Percentiles rank a stretch among this genome's conserved stretches.
Evolutionary conservation across 352 stramenopile genomes (phyloP).

Genomic region (Poterioochromonas sp.): DNA sequence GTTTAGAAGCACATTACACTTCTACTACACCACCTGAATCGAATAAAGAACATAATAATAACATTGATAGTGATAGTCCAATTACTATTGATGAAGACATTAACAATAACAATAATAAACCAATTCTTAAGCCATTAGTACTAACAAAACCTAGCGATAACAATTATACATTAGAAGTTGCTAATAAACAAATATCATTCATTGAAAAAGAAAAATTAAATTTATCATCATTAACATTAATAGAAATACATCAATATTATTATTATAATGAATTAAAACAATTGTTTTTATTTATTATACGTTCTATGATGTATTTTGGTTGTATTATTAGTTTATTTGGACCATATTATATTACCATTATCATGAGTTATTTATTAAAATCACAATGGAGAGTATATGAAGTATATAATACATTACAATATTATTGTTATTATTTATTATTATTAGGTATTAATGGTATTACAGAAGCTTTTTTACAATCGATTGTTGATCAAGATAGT

Average conservation of each 20-base stretch:
- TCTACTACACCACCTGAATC: too few relatives aligned
- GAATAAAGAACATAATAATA: too few relatives aligned
- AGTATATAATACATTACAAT: neutral
- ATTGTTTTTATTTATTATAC: neutral
- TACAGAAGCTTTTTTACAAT: conserved; percentile 13
- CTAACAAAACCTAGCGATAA: too few relatives aligned
- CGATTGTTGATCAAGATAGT: neutral
- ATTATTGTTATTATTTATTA: conserved; percentile 7
- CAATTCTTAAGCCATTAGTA: too few relatives aligned
- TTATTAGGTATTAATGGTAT: conserved; percentile 8
- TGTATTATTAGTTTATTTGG: neutral
- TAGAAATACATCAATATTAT: neutral
- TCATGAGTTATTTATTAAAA: neutral
- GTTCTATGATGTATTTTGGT: neutral
- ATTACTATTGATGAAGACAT: too few relatives aligned
- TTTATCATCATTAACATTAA: neutral
- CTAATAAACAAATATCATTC: neutral
- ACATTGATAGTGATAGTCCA: neutral
- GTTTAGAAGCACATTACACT: too few relatives aligned
- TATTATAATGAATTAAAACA: too few relatives aligned
- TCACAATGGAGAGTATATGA: neutral
- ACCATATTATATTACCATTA: neutral
- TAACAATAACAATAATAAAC: too few relatives aligned
- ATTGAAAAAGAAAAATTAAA: neutral
- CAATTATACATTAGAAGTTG: too few relatives aligned